A percentile compares a stretch with the other conserved stretches of the same genome.
Conservation (phyloP, 768 basidiomycete genomes). For the Solioccasus polychromus region DNA sequence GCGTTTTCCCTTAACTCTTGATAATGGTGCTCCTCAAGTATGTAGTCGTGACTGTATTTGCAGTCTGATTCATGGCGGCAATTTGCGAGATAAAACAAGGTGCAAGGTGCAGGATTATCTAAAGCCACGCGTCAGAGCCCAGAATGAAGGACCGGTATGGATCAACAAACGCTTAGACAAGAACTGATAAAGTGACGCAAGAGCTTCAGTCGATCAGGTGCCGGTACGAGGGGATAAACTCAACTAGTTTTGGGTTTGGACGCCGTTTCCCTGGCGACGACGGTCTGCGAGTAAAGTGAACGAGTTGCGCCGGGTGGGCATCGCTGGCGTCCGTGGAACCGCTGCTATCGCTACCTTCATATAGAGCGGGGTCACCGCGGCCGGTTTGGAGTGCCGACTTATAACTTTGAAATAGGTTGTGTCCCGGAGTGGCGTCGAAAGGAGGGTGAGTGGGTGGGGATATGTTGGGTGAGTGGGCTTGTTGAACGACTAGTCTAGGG, state of each 20-base stretch:
- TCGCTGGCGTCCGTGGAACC: slow-evolving; percentile 46
- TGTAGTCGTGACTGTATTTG: slow-evolving; percentile 61
- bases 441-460: slow-evolving; percentile 11
- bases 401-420: slow-evolving; percentile 36
- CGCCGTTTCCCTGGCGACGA: slow-evolving; percentile 39
- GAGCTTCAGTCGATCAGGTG: slow-evolving; percentile 18
- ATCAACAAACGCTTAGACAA: slow-evolving; percentile 58
- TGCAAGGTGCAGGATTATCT: slow-evolving; percentile 66
- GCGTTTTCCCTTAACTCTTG: slow-evolving; percentile 53
- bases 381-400: slow-evolving; percentile 38
- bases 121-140: not conserved
- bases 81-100: slow-evolving; percentile 58
- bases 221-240: slow-evolving; percentile 19
- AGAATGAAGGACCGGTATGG: slow-evolving; percentile 1
- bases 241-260: slow-evolving; percentile 54
- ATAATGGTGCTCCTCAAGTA: slow-evolving; percentile 52
- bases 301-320: slow-evolving; percentile 19
- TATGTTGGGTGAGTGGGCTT: slow-evolving; percentile 12
- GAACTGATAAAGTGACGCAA: slow-evolving; percentile 34
- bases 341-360: slow-evolving; percentile 44
- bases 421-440: slow-evolving; percentile 12
- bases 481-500: slow-evolving; percentile 12
- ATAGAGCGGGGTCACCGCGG: slow-evolving; percentile 32
- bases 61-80: slow-evolving; percentile 60
- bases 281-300: slow-evolving; percentile 26